Evolutionary conservation across 2,329 filamentous ascomycete genomes (phyloP).

Genomic region (Fusarium sterilihyphosum): DNA sequence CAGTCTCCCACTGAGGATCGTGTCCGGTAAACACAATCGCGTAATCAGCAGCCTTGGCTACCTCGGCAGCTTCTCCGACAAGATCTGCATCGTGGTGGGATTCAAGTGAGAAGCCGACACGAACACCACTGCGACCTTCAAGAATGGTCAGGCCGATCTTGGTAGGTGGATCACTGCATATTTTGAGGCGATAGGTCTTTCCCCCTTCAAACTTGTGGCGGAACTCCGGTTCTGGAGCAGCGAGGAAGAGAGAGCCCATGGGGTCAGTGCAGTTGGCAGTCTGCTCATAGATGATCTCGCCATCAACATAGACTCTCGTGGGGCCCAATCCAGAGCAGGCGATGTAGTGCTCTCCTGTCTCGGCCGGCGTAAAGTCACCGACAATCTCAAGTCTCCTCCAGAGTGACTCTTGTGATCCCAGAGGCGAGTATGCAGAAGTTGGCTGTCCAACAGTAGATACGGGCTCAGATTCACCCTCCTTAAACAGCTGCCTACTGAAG

Average conservation of each 20-base stretch:
- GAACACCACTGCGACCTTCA: constrained; percentile 44
- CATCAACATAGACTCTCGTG: constrained; percentile 40
- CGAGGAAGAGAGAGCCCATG: constrained; percentile 45
- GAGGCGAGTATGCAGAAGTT: constrained; percentile 37
- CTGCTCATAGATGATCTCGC: constrained; percentile 44
- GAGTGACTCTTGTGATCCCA: constrained; percentile 40
- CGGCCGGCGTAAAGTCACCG: constrained; percentile 43
- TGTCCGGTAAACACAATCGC: constrained; percentile 67
- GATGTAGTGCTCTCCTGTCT: constrained; percentile 44
- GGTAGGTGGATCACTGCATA: constrained; percentile 42
- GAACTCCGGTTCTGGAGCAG: constrained; percentile 41
- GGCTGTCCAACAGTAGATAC: constrained; percentile 27
- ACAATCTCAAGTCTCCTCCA: constrained; percentile 42
- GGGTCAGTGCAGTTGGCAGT: constrained; percentile 41
- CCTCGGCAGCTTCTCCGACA: constrained; percentile 60
- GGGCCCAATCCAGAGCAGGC: constrained; percentile 45
- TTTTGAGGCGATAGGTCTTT: constrained; percentile 41
- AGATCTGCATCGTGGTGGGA: constrained; percentile 47
- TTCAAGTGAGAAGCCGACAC: constrained; percentile 44
- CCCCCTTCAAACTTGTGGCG: constrained; percentile 36
- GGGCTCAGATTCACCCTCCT: constrained; percentile 31
- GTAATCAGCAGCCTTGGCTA: constrained; percentile 67
- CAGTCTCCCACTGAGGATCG: constrained; percentile 56
- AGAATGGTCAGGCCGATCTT: constrained; percentile 44
- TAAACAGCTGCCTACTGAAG: constrained; percentile 41